Evolutionary conservation across 148 eudicot species (phyloP).

Genomic region (Agrostemma githago): DNA sequence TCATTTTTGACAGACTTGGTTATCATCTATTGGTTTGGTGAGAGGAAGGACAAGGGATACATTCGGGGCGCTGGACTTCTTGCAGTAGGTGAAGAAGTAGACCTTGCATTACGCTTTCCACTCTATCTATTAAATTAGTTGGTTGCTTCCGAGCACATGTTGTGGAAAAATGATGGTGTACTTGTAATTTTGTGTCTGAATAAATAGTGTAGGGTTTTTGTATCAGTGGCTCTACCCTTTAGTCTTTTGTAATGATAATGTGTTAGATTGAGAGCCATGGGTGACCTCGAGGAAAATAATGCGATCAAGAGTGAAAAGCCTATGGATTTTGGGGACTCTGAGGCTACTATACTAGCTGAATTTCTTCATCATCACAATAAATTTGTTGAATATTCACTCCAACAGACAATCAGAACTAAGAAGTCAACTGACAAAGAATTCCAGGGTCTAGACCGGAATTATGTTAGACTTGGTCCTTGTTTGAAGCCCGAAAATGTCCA

Average conservation of each 20-base stretch:
- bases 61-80: background rate
- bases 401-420: constrained; percentile 12
- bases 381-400: constrained; percentile 18
- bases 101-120: background rate
- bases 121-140: background rate
- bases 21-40: constrained; percentile 5
- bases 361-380: constrained; percentile 13
- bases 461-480: constrained; percentile 24
- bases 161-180: background rate
- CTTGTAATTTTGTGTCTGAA: background rate
- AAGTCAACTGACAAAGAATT: constrained; percentile 3
- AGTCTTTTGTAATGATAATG: background rate
- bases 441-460: constrained; percentile 10
- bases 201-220: background rate
- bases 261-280: constrained; percentile 22
- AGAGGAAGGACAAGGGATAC: background rate
- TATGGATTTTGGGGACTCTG: constrained; percentile 35
- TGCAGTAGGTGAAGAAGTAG: background rate
- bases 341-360: constrained; percentile 18
- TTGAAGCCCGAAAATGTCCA: constrained; percentile 25
- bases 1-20: background rate
- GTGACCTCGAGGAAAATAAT: constrained; percentile 52
- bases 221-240: background rate
- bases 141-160: background rate
- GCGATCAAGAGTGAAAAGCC: constrained; percentile 63